Percentiles rank a stretch among this genome's conserved stretches.
These are phyloP conservation scores for Claviceps sp. DNA, from an alignment of 2,329 filamentous ascomycete species.

Conservation along the genomic window DNA sequence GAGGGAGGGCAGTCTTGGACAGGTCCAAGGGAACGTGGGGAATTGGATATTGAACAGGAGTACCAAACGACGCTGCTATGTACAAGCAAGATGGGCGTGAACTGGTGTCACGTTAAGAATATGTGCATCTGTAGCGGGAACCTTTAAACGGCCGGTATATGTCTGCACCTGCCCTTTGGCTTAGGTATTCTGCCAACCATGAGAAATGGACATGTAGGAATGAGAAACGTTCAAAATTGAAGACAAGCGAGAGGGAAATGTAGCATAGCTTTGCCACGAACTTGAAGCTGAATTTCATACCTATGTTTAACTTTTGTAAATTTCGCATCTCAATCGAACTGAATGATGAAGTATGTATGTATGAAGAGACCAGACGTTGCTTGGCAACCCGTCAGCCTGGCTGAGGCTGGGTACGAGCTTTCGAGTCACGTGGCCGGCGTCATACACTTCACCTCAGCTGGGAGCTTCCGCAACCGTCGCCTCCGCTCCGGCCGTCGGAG, in stretches of 20 bases:
- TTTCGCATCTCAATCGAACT: too few relatives aligned
- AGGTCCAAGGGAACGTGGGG: not conserved
- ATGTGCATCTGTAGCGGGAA: not conserved
- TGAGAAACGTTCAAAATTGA: too few relatives aligned
- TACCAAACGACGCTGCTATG: not conserved
- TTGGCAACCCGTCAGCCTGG: not conserved
- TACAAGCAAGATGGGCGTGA: not conserved
- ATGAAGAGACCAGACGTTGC: too few relatives aligned
- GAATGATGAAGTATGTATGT: too few relatives aligned
- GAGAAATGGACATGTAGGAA: too few relatives aligned
- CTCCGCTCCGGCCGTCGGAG: not conserved
- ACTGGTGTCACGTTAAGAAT: not conserved
- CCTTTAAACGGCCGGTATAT: not conserved
- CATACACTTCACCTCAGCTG: not conserved
- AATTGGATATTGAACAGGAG: not conserved
- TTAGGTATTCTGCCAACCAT: too few relatives aligned
- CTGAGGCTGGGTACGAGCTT: not conserved
- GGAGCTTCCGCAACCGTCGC: not conserved
- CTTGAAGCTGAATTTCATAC: too few relatives aligned
- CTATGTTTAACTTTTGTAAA: too few relatives aligned
- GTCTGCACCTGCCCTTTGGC: not conserved
- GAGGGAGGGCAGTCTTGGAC: not conserved
- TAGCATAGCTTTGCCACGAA: too few relatives aligned
- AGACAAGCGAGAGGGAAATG: too few relatives aligned
- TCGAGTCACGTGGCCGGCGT: slow-evolving; percentile 5